Evolutionary conservation across 148 eudicot species (phyloP).

Genomic region (Vaccinium corymbosum): DNA sequence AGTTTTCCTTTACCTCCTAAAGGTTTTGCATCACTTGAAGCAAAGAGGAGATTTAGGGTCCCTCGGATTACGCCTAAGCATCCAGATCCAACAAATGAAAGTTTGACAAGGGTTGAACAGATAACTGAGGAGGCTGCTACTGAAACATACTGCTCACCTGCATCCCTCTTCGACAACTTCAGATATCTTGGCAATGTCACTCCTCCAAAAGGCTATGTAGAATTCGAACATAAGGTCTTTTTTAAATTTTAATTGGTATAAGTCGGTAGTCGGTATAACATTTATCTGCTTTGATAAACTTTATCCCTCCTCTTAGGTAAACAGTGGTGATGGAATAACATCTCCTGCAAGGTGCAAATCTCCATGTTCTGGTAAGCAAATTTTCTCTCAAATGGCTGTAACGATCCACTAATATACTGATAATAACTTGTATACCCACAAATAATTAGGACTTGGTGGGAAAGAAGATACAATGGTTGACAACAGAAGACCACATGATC

Average conservation of each 20-base stretch:
- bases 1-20: conserved; percentile 37
- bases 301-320: conserved; percentile 32
- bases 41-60: conserved; percentile 73
- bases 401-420: not conserved
- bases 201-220: conserved; percentile 30
- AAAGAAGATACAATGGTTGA: conserved; percentile 17
- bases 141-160: conserved; percentile 23
- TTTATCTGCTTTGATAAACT: not conserved
- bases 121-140: conserved; percentile 26
- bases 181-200: conserved; percentile 16
- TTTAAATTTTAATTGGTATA: conserved; percentile 1
- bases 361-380: conserved; percentile 37
- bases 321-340: conserved; percentile 16
- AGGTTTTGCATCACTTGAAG: conserved; percentile 97
- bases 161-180: conserved; percentile 24
- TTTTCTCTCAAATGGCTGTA: conserved; percentile 5
- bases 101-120: conserved; percentile 28
- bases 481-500: conserved; percentile 32
- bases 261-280: not conserved
- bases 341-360: conserved; percentile 24
- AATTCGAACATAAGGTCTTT: not conserved
- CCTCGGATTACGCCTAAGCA: conserved; percentile 57
- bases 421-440: not conserved
- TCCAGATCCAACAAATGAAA: conserved; percentile 26
- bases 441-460: conserved; percentile 17